phyloP scores from a whole-genome alignment of 345 rosid genomes.

The Gossypium stocksii region DNA sequence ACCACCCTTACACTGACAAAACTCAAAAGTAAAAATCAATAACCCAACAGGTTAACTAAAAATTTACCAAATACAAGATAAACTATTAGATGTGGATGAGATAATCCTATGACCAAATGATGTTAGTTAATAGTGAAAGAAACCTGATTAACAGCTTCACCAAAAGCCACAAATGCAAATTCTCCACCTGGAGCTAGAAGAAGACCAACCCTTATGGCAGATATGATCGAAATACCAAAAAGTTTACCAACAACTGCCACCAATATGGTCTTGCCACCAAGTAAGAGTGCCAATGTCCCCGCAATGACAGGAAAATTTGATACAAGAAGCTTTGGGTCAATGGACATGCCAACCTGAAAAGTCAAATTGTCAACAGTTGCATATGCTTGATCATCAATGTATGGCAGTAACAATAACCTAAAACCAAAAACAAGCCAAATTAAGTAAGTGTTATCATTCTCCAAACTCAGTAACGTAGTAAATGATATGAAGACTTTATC shows the following conservation, averaged over 20 bases:
- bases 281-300: conserved; percentile 75
- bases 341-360: conserved; percentile 99
- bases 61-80: background rate
- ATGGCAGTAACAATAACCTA: conserved; percentile 13
- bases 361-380: conserved; percentile 27
- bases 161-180: conserved; percentile 98
- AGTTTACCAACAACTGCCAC: conserved; percentile 70
- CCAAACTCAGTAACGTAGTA: background rate
- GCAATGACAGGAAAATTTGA: conserved; percentile 77
- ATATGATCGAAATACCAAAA: conserved; percentile 82
- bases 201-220: conserved; percentile 87
- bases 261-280: conserved; percentile 77
- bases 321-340: conserved; percentile 89
- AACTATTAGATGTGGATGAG: conserved; percentile 3
- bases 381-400: conserved; percentile 12
- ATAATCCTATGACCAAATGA: background rate
- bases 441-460: conserved; percentile 8
- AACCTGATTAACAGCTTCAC: conserved; percentile 99
- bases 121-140: conserved; percentile 13
- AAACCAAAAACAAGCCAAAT: conserved; percentile 15
- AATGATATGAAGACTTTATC: background rate
- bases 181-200: conserved; percentile 99
- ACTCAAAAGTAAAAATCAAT: background rate
- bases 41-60: background rate
- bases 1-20: background rate